These are phyloP conservation scores for Plenodomus tracheiphilus DNA, from an alignment of 2,329 filamentous ascomycete species.

Conservation along the genomic window DNA sequence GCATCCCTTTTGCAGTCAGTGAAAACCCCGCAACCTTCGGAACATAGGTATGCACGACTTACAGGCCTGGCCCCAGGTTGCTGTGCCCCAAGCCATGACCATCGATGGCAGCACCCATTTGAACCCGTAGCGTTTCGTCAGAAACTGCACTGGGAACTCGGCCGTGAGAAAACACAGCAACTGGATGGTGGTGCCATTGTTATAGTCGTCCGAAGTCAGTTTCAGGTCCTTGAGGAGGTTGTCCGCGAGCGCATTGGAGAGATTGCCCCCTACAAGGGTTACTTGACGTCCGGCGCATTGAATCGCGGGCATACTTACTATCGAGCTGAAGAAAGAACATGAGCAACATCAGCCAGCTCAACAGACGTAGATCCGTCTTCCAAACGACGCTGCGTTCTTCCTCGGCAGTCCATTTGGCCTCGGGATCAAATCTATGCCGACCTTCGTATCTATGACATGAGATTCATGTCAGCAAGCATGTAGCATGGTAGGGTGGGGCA, in stretches of 20 bases:
- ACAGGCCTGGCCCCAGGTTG: constrained; percentile 68
- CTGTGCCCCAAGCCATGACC: constrained; percentile 50
- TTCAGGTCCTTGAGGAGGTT: constrained; percentile 34
- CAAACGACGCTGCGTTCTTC: constrained; percentile 60
- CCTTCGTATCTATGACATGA: constrained; percentile 48
- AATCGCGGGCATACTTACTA: too few relatives aligned
- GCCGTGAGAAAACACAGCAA: constrained; percentile 77
- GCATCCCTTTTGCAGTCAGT: constrained; percentile 46
- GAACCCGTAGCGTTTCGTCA: constrained; percentile 50
- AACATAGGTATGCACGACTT: neutral
- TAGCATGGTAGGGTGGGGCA: neutral
- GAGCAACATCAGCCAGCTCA: constrained; percentile 21
- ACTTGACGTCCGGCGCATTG: too few relatives aligned
- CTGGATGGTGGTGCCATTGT: constrained; percentile 59
- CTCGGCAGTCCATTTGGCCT: constrained; percentile 56
- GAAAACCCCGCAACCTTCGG: neutral
- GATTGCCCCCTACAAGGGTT: too few relatives aligned
- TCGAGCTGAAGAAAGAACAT: constrained; percentile 58
- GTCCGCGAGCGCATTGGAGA: constrained; percentile 40
- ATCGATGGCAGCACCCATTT: constrained; percentile 48
- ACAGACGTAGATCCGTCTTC: constrained; percentile 48
- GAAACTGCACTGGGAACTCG: constrained; percentile 50
- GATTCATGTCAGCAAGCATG: neutral
- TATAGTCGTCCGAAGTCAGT: constrained; percentile 39
- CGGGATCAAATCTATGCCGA: constrained; percentile 60